phyloP scores from a whole-genome alignment of 225 moss, liverwort and hornwort species.

The Sphagnum contortum region DNA sequence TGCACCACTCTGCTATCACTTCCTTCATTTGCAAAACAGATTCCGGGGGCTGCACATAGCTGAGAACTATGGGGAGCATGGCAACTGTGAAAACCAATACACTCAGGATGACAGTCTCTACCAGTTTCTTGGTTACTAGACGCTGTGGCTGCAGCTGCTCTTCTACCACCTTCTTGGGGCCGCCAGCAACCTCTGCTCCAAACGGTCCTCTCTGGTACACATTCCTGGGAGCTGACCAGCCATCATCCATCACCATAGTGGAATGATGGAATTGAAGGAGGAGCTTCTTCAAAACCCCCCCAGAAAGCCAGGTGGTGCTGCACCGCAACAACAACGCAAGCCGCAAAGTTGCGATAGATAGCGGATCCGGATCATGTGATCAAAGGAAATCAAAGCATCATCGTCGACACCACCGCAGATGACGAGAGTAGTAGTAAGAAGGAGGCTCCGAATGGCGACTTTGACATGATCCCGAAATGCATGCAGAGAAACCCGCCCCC shows the following conservation, averaged over 20 bases:
- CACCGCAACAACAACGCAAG: too few species aligned
- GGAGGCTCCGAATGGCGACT: too few species aligned
- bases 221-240: background rate
- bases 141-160: background rate
- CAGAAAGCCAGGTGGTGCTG: too few species aligned
- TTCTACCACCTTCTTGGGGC: background rate
- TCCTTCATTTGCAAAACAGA: conserved; percentile 1
- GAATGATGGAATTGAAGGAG: too few species aligned
- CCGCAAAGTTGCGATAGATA: too few species aligned
- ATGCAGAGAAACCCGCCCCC: too few species aligned
- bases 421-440: too few species aligned
- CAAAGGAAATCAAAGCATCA: too few species aligned
- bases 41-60: background rate
- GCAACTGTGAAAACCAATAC: background rate
- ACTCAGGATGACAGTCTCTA: background rate
- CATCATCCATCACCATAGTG: conserved; percentile 1
- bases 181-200: background rate
- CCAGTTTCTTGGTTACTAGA: background rate
- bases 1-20: background rate
- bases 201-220: background rate
- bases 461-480: too few species aligned
- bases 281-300: too few species aligned
- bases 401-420: too few species aligned
- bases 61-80: background rate
- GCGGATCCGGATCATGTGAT: too few species aligned